phyloP scores from a whole-genome alignment of 257 asterid genomes.

The Gardenia jasminoides region DNA sequence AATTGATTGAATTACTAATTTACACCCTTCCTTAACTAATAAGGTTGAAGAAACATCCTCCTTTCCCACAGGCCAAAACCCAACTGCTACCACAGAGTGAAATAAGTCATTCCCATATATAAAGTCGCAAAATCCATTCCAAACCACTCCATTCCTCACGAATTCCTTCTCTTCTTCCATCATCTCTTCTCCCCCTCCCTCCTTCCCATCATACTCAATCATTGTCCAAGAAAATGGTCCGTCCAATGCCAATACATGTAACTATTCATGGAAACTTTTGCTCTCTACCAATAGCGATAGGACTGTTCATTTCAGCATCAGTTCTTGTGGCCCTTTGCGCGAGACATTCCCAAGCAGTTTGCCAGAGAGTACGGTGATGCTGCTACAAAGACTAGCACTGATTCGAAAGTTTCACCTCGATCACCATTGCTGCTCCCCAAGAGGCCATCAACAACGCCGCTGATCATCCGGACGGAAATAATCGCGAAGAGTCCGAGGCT shows the following conservation, averaged over 20 bases:
- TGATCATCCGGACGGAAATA: slow-evolving; percentile 12
- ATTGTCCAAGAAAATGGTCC: slow-evolving; percentile 43
- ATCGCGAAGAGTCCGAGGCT: slow-evolving; percentile 14
- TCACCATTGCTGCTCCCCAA: slow-evolving; percentile 27
- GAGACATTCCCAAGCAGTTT: slow-evolving; percentile 41
- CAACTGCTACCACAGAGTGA: slow-evolving; percentile 30
- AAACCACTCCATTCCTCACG: slow-evolving; percentile 2
- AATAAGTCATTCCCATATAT: not conserved
- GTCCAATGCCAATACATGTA: slow-evolving; percentile 29
- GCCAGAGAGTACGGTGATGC: slow-evolving; percentile 15
- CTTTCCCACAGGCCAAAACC: slow-evolving; percentile 20
- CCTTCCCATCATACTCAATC: not conserved
- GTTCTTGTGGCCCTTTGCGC: slow-evolving; percentile 62
- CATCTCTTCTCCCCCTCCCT: not conserved
- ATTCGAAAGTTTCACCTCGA: slow-evolving; percentile 22
- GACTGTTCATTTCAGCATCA: slow-evolving; percentile 52
- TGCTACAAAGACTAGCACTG: slow-evolving; percentile 2
- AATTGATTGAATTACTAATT: not conserved
- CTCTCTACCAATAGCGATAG: slow-evolving; percentile 49
- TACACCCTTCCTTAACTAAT: not conserved
- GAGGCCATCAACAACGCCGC: slow-evolving; percentile 41
- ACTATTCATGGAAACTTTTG: slow-evolving; percentile 23
- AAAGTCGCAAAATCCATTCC: not conserved
- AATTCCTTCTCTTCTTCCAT: not conserved
- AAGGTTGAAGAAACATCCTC: slow-evolving; percentile 1